Evolutionary conservation across 2,329 filamentous ascomycete species (phyloP), one percentile per base, ranked within the genome.

Genomic region (Diaporthe humulicola): DNA sequence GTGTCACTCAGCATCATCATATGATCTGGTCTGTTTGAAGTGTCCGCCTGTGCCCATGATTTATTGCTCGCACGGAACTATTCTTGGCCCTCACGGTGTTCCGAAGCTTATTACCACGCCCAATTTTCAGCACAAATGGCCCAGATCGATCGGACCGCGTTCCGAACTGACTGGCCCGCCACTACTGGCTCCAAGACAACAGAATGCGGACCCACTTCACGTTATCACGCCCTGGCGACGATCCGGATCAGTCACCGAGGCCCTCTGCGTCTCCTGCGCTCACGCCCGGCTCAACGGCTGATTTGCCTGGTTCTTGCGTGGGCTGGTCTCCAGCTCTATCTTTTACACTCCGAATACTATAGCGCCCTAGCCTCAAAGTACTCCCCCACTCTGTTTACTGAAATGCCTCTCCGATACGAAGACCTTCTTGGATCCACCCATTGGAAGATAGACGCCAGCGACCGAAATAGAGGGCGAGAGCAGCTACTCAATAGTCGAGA

Each of bases 401-500:
- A 17, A 22, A n/a, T 71, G 14, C 42, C 72, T 70, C 30, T 15
- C n/a, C 52, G 54, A 38, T 42, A 64, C 12, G 40, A 74, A 19
- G 66, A 48, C 33, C 15, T 64, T 4, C 33, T 71, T 45, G 56
- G 50, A 28, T 74, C 73, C 15, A 40, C 22, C 40, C 56, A 30
- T 6, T 74, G 73, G 73, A 56, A 66, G 19, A 9, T 36, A 9
- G 56, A 17, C 42, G 17, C 4, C 15, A 33, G 3, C 9, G 30
- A 50, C 6, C 38, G 42, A 38, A 28, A 60, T 38, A 22, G 19
- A 4, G 25, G 42, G 22, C 60, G 73, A 6, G 17, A 73, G 6
- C 66, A 52, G 25, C 64, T 81, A 6, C 76, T 80, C 57, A 70
- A 75, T 1, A 77, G 79, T 60, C 76, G 77, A 9, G 40, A 67